Evolutionary conservation across 2,329 filamentous ascomycete genomes (phyloP).

Genomic region (Aspergillus calidoustus): DNA sequence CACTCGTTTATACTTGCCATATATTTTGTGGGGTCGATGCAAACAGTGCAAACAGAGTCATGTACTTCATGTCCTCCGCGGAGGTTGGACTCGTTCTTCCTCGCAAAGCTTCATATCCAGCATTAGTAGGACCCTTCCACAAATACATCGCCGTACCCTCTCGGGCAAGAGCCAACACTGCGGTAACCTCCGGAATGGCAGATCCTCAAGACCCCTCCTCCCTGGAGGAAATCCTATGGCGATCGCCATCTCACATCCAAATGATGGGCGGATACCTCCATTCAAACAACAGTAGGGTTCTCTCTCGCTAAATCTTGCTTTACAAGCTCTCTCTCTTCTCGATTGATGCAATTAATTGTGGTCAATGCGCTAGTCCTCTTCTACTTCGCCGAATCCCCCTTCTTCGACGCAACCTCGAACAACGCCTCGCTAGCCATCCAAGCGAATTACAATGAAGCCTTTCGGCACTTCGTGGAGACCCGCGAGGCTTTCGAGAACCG

Average conservation of each 20-base stretch:
- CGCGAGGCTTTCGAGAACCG: constrained; percentile 61
- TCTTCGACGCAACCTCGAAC: constrained; percentile 65
- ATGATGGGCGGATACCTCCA: constrained; percentile 52
- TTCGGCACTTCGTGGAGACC: constrained; percentile 57
- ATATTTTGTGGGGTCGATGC: constrained; percentile 18
- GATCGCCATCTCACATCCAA: constrained; percentile 50
- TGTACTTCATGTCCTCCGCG: constrained; percentile 14
- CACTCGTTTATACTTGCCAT: neutral
- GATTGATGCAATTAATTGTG: constrained; percentile 9
- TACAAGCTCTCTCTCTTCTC: neutral
- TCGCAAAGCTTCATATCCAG: neutral
- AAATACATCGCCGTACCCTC: neutral
- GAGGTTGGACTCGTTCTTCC: constrained; percentile 5
- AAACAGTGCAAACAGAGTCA: constrained; percentile 36
- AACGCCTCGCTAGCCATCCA: constrained; percentile 62
- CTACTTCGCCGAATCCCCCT: constrained; percentile 67
- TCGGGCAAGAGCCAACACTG: neutral
- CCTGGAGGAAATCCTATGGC: constrained; percentile 52
- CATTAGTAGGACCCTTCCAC: neutral
- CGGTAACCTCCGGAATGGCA: constrained; percentile 32
- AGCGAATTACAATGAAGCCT: constrained; percentile 53
- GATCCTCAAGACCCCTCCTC: constrained; percentile 39
- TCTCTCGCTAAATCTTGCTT: neutral
- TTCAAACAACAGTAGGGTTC: constrained; percentile 48
- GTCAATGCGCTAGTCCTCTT: constrained; percentile 54